A percentile compares a stretch with the other conserved stretches of the same genome.
Conservation (phyloP, 1,284 basidiomycete genomes). For the Vanrija sp. region DNA sequence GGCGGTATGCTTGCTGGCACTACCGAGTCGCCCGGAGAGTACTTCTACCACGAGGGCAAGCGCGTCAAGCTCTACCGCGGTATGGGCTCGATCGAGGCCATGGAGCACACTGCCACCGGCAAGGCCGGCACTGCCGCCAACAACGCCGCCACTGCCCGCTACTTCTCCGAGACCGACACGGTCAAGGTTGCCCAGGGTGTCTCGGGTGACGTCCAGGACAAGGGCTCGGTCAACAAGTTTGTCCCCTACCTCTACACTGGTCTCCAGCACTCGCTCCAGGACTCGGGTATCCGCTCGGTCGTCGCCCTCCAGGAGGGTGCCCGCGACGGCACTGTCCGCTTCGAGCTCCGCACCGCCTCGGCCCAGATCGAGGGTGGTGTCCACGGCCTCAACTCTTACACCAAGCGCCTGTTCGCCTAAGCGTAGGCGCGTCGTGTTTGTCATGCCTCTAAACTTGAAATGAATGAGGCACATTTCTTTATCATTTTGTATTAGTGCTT, state of each 20-base stretch:
- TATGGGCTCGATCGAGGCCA: constrained; percentile 95
- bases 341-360: constrained; percentile 90
- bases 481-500: too few species aligned
- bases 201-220: constrained; percentile 94
- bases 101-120: constrained; percentile 74
- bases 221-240: constrained; percentile 87
- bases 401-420: constrained; percentile 60
- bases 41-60: constrained; percentile 98
- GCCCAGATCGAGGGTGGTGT: constrained; percentile 96
- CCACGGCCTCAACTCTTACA: constrained; percentile 75
- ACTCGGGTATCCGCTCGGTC: constrained; percentile 71
- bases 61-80: constrained; percentile 98
- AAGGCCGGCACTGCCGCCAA: constrained; percentile 58
- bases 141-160: constrained; percentile 94
- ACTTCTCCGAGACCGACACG: constrained; percentile 91
- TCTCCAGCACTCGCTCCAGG: constrained; percentile 93
- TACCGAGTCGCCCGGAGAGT: constrained; percentile 95
- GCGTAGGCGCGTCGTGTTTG: background rate
- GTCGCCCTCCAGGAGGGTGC: constrained; percentile 61
- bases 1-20: constrained; percentile 93
- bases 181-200: constrained; percentile 99
- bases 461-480: too few species aligned
- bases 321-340: constrained; percentile 66
- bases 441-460: background rate
- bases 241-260: constrained; percentile 89